A percentile compares a stretch with the other conserved stretches of the same genome.
phyloP scores from a whole-genome alignment of 2,329 filamentous ascomycete genomes.

The Paecilomyces formosus region DNA sequence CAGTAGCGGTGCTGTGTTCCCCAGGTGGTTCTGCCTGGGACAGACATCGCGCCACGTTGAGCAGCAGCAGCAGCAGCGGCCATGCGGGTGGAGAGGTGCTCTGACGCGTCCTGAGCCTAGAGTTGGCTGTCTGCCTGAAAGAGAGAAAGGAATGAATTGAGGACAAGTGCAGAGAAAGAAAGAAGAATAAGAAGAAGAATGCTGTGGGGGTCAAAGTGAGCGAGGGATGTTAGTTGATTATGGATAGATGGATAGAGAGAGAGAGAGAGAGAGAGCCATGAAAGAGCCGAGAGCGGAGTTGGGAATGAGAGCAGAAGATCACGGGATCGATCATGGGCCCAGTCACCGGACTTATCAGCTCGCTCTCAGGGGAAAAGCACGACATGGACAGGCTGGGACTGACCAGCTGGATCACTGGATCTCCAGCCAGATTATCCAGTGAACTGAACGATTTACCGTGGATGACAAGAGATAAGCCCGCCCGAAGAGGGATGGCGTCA shows the following conservation, averaged over 20 bases:
- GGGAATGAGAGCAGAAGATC: background rate
- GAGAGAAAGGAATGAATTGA: too few species aligned
- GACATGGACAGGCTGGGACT: background rate
- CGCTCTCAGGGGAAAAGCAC: background rate
- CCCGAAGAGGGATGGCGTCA: slow-evolving; percentile 2
- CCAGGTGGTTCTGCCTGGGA: background rate
- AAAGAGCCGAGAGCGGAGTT: background rate
- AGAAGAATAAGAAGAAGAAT: background rate
- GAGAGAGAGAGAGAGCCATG: too few species aligned
- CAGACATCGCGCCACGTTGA: background rate
- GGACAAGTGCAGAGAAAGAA: too few species aligned
- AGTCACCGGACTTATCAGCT: background rate
- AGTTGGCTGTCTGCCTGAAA: background rate
- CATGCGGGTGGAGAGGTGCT: background rate
- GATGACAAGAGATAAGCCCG: background rate
- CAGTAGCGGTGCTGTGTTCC: background rate
- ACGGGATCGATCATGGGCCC: background rate
- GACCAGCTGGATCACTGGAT: too few species aligned
- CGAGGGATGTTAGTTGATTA: background rate
- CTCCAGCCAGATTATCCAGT: too few species aligned
- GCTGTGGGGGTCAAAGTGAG: background rate
- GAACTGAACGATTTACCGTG: background rate
- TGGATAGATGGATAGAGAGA: background rate
- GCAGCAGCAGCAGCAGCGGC: background rate
- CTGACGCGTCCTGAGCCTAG: background rate